Conservation (phyloP, 2,329 filamentous ascomycete species). For the Ophiocordyceps australis region DNA sequence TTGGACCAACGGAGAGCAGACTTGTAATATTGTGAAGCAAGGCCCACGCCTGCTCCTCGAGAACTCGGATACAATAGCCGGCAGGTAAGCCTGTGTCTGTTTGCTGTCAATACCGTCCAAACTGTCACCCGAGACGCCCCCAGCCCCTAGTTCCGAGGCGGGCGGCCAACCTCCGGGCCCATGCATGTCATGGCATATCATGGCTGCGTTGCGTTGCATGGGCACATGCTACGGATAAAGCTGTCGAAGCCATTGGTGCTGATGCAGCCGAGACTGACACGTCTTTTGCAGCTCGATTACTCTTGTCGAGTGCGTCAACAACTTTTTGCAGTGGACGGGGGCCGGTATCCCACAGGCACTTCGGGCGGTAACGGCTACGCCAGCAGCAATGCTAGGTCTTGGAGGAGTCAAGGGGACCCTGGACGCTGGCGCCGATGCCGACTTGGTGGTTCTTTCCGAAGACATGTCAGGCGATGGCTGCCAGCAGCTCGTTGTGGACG, state of each 20-base stretch:
- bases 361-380: constrained; percentile 56
- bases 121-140: too few relatives aligned
- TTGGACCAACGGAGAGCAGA: constrained; percentile 58
- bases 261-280: constrained; percentile 1
- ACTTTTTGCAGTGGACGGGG: constrained; percentile 62
- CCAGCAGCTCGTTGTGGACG: constrained; percentile 43
- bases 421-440: constrained; percentile 44
- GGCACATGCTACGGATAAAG: too few relatives aligned
- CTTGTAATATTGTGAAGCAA: constrained; percentile 46
- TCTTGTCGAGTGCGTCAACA: constrained; percentile 67
- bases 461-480: constrained; percentile 20
- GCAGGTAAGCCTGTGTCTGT: constrained; percentile 40
- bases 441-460: constrained; percentile 50
- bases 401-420: constrained; percentile 47
- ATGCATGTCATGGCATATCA: too few relatives aligned
- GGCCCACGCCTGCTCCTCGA: constrained; percentile 59
- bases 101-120: too few relatives aligned
- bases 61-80: constrained; percentile 62
- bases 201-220: too few relatives aligned
- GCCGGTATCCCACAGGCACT: constrained; percentile 49
- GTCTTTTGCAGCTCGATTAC: constrained; percentile 37
- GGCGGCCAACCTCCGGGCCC: too few relatives aligned
- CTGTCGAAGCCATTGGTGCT: neutral
- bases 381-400: constrained; percentile 58
- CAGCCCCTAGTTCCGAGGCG: too few relatives aligned